Evolutionary conservation across 148 eudicot species (phyloP), one percentile per base, ranked within the genome.

Genomic region (Beta vulgaris): DNA sequence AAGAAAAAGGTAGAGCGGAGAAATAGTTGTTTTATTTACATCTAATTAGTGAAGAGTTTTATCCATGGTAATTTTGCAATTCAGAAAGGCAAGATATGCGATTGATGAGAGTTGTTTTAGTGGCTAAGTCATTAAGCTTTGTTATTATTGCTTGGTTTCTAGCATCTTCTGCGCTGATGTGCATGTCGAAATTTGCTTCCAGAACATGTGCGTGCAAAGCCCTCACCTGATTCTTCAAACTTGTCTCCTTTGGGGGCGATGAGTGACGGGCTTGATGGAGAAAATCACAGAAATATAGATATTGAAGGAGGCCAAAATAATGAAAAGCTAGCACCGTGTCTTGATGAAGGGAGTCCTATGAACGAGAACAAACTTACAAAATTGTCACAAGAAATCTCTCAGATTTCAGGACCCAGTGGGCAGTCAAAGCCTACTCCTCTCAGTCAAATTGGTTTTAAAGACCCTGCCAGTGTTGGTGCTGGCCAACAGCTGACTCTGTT

Each of bases 391-490:
- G 91, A 93, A 73, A 80, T 79, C 66, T 95, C 97, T 84, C 99
- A 92, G 85, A 88, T 92, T 57, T 95, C 99, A 70, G 97, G 93
- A 53, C 96, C 97, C 23, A 89, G 89, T 79, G 85, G 81, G 60
- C 89, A 81, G 77, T 76, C 84, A 18, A 89, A 85, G 84, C 75
- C 71, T 72, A 95, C 99, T 70, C 99, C 97, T 73, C 78, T 91
- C 65, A 95, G 99, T 86, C 99, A 95, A 86, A 88, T 74, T 67
- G 99, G 99, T 68, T 95, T 95, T 67, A 85, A 88, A 46, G 99
- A 95, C 82, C 97, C 99, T 75, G 99, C 97, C 73, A 90, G 91
- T 90, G 71, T 85, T 73, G 97, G 97, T 72, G 86, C 84, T 63
- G 94, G 97, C 65, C 99, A 95, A 84, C 97, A 95, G 86, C 77